phyloP scores from a whole-genome alignment of 495 filamentous ascomycete species.

The Clohesyomyces aquaticus region DNA sequence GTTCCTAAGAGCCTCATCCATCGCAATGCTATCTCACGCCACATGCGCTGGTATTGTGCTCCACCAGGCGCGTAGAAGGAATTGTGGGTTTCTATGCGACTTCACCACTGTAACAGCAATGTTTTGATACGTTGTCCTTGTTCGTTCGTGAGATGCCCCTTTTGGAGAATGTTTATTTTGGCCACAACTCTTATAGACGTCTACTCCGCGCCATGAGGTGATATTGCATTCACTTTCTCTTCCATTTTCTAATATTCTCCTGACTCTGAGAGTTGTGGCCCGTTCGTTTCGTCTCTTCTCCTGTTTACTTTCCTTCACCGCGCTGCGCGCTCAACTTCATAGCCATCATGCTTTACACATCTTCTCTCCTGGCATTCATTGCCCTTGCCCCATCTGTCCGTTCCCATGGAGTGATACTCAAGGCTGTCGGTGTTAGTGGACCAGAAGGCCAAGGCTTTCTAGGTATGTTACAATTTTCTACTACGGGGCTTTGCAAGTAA shows the following conservation, averaged over 20 bases:
- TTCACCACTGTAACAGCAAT: background rate
- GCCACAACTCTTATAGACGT: background rate
- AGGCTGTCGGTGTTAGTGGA: constrained; percentile 1
- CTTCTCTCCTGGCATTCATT: constrained; percentile 13
- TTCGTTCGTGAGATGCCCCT: background rate
- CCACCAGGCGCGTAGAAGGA: background rate
- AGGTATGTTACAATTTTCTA: constrained; percentile 7
- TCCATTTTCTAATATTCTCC: background rate
- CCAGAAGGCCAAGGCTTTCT: constrained; percentile 25
- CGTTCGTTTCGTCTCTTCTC: background rate
- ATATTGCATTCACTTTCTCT: background rate
- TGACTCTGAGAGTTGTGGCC: background rate
- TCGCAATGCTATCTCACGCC: background rate
- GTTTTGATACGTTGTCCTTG: background rate
- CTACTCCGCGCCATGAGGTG: background rate
- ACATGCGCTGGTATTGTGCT: background rate
- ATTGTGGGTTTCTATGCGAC: background rate
- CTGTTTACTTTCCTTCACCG: background rate
- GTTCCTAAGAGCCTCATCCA: background rate
- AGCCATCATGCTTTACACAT: background rate
- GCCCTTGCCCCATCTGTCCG: constrained; percentile 17
- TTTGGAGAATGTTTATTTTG: background rate
- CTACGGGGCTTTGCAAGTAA: background rate
- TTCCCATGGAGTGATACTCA: constrained; percentile 14
- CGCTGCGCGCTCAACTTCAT: constrained; percentile 18